Evolutionary conservation across 192 early-diverging fungal species (phyloP).

Genomic region (Cladochytrium replicatum): DNA sequence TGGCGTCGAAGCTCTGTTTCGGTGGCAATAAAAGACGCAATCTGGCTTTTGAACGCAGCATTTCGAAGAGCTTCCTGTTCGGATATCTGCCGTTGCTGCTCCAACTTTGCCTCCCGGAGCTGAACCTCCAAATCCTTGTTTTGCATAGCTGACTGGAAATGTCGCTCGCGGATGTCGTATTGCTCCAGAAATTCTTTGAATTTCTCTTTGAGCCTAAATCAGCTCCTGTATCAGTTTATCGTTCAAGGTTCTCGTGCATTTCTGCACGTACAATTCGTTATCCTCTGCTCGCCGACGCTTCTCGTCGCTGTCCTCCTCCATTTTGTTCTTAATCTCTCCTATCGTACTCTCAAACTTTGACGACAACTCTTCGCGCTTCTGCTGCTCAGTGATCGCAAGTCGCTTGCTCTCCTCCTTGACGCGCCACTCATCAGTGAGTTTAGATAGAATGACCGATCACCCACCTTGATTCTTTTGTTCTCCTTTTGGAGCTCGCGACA

Average conservation of each 20-base stretch:
- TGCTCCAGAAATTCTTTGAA: slow-evolving; percentile 50
- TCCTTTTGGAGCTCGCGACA: slow-evolving; percentile 53
- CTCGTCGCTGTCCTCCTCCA: slow-evolving; percentile 40
- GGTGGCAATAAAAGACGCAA: slow-evolving; percentile 38
- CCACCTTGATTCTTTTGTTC: slow-evolving; percentile 44
- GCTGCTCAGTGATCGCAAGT: slow-evolving; percentile 35
- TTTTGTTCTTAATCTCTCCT: slow-evolving; percentile 47
- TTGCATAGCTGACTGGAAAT: slow-evolving; percentile 45
- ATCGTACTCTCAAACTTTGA: slow-evolving; percentile 51
- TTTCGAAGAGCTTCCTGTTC: slow-evolving; percentile 28
- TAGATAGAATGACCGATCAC: background rate
- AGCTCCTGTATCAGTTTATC: slow-evolving; percentile 2
- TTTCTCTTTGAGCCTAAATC: slow-evolving; percentile 43
- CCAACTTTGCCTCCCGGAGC: slow-evolving; percentile 43
- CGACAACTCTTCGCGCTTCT: slow-evolving; percentile 44
- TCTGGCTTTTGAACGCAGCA: slow-evolving; percentile 29
- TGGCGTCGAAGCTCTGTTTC: slow-evolving; percentile 50
- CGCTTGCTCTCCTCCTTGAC: slow-evolving; percentile 39
- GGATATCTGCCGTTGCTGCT: slow-evolving; percentile 31
- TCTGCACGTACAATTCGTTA: slow-evolving; percentile 34
- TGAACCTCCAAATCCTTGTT: slow-evolving; percentile 50
- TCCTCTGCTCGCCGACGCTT: slow-evolving; percentile 30
- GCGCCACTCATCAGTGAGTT: slow-evolving; percentile 10
- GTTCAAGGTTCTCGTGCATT: no score
- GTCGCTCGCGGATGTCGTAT: slow-evolving; percentile 50